Evolutionary conservation across 257 asterid species (phyloP), one percentile per base, ranked within the genome.

Genomic region (Thymus mandschuricus): DNA sequence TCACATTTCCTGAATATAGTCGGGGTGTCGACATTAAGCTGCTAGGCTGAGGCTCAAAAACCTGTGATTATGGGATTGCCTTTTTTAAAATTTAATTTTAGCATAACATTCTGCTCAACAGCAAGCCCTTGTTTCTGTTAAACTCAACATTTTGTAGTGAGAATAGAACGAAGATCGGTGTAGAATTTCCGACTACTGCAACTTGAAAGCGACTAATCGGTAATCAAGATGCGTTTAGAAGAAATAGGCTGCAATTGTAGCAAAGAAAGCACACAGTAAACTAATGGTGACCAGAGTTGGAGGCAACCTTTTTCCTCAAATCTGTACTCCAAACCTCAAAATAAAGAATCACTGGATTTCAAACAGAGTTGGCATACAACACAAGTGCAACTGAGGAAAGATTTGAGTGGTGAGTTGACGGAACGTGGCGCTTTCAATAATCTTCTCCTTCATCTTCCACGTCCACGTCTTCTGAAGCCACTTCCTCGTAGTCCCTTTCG

Each of bases 401-500:
- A 28, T 41, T 43, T 34, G 35, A 34, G 52, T 56, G 9, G 1
- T 5, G 38, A 54, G 49, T 55, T 64, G 59, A 29, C 38, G 4
- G 4, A 34, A 34, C 4, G 3, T 38, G 41, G 7, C 45, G 44
- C 46, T 45, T 66, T 72, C 49, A 79, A 35, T 75, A 71, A 4
- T 80, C 80, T 35, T 79, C 83, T 27, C 69, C 84, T 55, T 68
- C 84, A 4, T 75, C 84, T 49, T 71, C 81, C 2, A 75, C 81
- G 31, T 76, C 81, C 2, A 11, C 72, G 21, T 75, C 81, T 66
- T 75, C 83, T 2, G 75, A 74, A 44, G 76, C 81, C 21, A 80
- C 81, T 73, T 76, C 78, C 72, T 80, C 77, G 29, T 76, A 71
- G 68, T 75, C 80, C 65, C 60, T 52, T 13, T 69, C 75, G 28